These are phyloP conservation scores for Aspergillus japonicus DNA, from an alignment of 2,329 filamentous ascomycete species.

Conservation along the genomic window DNA sequence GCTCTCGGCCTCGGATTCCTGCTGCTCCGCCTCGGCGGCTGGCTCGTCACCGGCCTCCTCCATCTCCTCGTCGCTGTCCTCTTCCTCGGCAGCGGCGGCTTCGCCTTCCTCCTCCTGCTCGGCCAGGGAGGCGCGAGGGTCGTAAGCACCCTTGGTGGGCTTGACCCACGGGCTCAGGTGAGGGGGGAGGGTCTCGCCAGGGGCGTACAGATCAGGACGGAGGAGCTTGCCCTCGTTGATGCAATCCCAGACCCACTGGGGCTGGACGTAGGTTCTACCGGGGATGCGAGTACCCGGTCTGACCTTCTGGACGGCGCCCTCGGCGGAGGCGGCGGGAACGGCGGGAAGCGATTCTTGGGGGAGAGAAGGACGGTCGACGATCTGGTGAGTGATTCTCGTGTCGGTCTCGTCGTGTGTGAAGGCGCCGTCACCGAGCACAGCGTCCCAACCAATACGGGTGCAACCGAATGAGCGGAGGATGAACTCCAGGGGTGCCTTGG, in stretches of 20 bases:
- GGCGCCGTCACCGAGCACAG: slow-evolving; percentile 83
- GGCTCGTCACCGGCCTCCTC: slow-evolving; percentile 32
- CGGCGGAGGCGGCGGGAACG: slow-evolving; percentile 44
- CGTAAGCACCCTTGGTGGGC: slow-evolving; percentile 80
- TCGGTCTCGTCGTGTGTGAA: slow-evolving; percentile 89
- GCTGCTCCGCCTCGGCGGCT: slow-evolving; percentile 19
- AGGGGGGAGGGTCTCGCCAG: slow-evolving; percentile 84
- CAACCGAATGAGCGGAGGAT: slow-evolving; percentile 91
- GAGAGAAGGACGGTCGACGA: slow-evolving; percentile 84
- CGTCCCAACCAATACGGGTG: slow-evolving; percentile 93
- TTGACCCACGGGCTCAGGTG: slow-evolving; percentile 97
- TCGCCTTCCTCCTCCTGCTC: slow-evolving; percentile 88
- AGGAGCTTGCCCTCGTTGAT: slow-evolving; percentile 89
- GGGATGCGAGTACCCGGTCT: slow-evolving; percentile 72
- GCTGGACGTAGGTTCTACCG: slow-evolving; percentile 90
- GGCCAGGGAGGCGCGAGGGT: slow-evolving; percentile 79
- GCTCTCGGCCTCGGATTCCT: slow-evolving; percentile 47
- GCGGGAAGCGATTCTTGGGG: slow-evolving; percentile 53
- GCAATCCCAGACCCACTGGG: slow-evolving; percentile 98
- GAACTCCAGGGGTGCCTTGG: slow-evolving; percentile 86
- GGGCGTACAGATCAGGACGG: slow-evolving; percentile 81
- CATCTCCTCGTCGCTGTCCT: slow-evolving; percentile 43
- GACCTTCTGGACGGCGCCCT: slow-evolving; percentile 46
- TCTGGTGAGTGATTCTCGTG: slow-evolving; percentile 88
- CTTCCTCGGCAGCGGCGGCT: slow-evolving; percentile 67